Base-by-base conservation (phyloP, 2,329 filamentous ascomycete genomes). In the Colletotrichum incanum region DNA sequence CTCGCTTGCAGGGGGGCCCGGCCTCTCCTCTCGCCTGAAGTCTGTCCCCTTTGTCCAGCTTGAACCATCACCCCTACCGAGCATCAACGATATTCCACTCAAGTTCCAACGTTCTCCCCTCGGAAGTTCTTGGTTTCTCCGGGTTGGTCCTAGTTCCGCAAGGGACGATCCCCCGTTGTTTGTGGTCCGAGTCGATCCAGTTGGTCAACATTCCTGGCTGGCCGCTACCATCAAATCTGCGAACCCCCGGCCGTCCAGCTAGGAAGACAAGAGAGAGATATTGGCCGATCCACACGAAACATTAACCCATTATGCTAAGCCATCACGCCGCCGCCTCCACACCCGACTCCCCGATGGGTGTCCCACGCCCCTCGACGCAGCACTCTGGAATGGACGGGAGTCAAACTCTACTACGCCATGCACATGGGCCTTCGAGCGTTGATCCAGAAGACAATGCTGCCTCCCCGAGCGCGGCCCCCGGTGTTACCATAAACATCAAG, bases 241-340 rank as follows among this genome's bases (percentile, higher is more conserved):
- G 39, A 65, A 58, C 58, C 69, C 56, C 58, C 28, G 47, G 63
- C 54, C 43, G 41, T 55, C 56, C n/a, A 49, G 43, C 66, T 54
- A 70, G 50, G 59, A 62, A 59, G 65, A 23, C 58, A 37, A 49
- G 62, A 67, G 47, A 62, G 47, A 66, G 49, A 73, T 71, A 72
- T 68, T 73, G 72, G 74, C 75, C 75, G 76, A 75, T 66, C 73
- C 74, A 71, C 73, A 76, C 79, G 77, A 81, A 81, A 80, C 80
- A 78, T 80, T 82, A 82, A 78, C 74, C 72, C 78, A 77, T 79
- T 76, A 83, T 83, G 81, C 80, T 81, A 81, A 79, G 78, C 73
- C 74, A 74, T 73, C 74, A 70, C 65, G 70, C 73, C 18, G 54
- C 74, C 74, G 75, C 76, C 75, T 76, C 76, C 71, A 55, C 63